Conservation (phyloP, 2,329 filamentous ascomycete genomes). For the Venturia carpophila region DNA sequence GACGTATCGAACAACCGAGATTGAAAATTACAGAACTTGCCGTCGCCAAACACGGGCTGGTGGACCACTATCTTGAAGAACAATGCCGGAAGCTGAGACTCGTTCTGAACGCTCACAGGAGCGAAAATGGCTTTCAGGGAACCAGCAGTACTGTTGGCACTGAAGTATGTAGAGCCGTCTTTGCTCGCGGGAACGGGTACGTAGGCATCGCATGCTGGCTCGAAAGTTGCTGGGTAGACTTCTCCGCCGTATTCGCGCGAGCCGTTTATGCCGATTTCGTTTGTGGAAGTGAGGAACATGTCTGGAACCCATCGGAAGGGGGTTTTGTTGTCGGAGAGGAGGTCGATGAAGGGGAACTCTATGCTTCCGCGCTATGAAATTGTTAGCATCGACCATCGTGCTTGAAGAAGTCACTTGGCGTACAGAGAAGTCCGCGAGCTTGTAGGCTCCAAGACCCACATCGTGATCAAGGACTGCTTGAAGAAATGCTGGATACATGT, state of each 20-base stretch:
- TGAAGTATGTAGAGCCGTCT: constrained; percentile 6
- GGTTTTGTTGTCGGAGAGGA: constrained; percentile 43
- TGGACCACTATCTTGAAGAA: constrained; percentile 48
- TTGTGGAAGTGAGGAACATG: constrained; percentile 40
- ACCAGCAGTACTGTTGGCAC: neutral
- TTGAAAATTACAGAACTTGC: constrained; percentile 38
- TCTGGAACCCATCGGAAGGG: constrained; percentile 45
- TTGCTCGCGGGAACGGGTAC: constrained; percentile 13
- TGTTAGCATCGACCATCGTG: constrained; percentile 20
- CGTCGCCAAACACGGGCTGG: constrained; percentile 43
- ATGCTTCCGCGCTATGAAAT: constrained; percentile 40
- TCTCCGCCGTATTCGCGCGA: constrained; percentile 41
- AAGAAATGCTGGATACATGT: constrained; percentile 47
- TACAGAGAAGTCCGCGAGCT: constrained; percentile 44
- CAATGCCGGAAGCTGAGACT: constrained; percentile 23
- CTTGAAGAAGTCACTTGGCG: constrained; percentile 22
- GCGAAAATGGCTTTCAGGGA: constrained; percentile 1
- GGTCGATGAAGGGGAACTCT: constrained; percentile 50
- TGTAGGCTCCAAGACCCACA: constrained; percentile 38
- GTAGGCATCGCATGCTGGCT: constrained; percentile 46
- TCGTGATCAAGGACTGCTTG: constrained; percentile 47
- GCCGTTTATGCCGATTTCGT: constrained; percentile 39
- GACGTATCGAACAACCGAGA: constrained; percentile 41
- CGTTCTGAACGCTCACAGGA: neutral
- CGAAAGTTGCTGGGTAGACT: constrained; percentile 37